A percentile compares a stretch with the other conserved stretches of the same genome.
Evolutionary conservation across 441 rosid species (phyloP).

Genomic region (Populus hybrid): DNA sequence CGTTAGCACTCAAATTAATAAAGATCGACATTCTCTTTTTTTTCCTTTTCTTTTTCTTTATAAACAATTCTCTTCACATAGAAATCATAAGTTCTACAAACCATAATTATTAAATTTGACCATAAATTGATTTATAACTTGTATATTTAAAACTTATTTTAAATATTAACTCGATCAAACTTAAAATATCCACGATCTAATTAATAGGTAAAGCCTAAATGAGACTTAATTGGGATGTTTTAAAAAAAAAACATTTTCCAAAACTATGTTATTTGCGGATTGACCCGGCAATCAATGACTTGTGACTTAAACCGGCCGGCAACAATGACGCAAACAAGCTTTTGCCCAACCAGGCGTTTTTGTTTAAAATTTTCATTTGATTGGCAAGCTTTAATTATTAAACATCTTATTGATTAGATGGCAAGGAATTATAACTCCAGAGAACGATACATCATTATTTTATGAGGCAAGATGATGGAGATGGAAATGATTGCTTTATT

Average conservation of each 20-base stretch:
- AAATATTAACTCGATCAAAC: no score
- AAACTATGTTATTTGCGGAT: no score
- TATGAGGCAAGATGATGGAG: background rate
- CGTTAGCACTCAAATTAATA: constrained; percentile 28
- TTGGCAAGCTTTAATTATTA: background rate
- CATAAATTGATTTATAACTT: no score
- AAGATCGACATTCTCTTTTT: background rate
- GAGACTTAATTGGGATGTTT: no score
- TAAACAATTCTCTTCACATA: background rate
- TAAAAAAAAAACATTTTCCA: no score
- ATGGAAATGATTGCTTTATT: background rate
- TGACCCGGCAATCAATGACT: no score
- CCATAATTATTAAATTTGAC: no score
- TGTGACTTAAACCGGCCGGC: no score
- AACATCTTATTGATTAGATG: background rate
- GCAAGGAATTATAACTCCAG: background rate
- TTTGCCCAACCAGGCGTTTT: background rate
- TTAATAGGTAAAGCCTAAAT: no score
- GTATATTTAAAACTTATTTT: no score
- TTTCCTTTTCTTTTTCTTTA: background rate
- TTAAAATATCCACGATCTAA: no score
- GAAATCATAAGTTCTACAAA: background rate
- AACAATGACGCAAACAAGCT: background rate
- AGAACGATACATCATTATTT: background rate
- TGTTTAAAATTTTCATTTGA: background rate